phyloP scores from a whole-genome alignment of 805 yeast species.

The Yamadazyma akitaensis region DNA sequence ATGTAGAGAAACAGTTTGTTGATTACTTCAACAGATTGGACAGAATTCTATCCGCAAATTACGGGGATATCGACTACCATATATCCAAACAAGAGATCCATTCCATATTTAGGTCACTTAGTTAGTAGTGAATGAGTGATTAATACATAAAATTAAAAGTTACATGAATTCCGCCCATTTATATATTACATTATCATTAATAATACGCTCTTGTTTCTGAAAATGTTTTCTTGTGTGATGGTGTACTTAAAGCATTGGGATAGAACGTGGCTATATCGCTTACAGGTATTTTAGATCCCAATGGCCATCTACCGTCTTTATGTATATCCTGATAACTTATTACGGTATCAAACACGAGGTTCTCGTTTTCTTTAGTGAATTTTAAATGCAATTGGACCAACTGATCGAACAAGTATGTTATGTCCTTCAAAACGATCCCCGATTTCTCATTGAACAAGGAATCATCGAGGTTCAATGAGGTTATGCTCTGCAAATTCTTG shows the following conservation, averaged over 20 bases:
- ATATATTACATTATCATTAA: neutral
- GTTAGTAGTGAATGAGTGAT: neutral
- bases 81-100: slow-evolving; percentile 57
- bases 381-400: slow-evolving; percentile 38
- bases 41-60: slow-evolving; percentile 47
- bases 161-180: too few relatives aligned
- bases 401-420: slow-evolving; percentile 39
- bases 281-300: slow-evolving; percentile 36
- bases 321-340: slow-evolving; percentile 32
- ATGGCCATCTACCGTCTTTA: slow-evolving; percentile 43
- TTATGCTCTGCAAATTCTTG: slow-evolving; percentile 29
- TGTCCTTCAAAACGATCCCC: slow-evolving; percentile 34
- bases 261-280: slow-evolving; percentile 22
- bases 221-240: neutral
- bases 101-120: slow-evolving; percentile 43
- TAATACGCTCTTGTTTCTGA: slow-evolving; percentile 4
- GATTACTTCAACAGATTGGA: slow-evolving; percentile 53
- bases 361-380: slow-evolving; percentile 42
- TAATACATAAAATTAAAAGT: too few relatives aligned
- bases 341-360: slow-evolving; percentile 34
- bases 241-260: slow-evolving; percentile 15
- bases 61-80: slow-evolving; percentile 47
- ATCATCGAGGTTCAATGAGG: slow-evolving; percentile 32
- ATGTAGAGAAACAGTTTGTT: slow-evolving; percentile 62
- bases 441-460: slow-evolving; percentile 33